These are phyloP conservation scores for Helichrysum umbraculigerum DNA, from an alignment of 129 eudicot species.

Conservation along the genomic window DNA sequence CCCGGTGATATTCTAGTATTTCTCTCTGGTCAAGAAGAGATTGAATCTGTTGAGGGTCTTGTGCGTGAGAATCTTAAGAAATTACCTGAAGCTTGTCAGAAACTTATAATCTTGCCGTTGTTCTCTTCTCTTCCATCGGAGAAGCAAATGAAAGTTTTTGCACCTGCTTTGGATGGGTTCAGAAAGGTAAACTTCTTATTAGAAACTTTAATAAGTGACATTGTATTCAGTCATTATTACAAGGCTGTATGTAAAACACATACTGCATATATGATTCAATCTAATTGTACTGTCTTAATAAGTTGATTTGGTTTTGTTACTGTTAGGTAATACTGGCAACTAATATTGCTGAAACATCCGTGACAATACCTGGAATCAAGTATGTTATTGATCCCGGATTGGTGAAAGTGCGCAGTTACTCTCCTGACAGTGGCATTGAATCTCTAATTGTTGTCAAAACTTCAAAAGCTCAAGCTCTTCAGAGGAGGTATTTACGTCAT, in stretches of 20 bases:
- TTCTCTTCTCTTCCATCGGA: constrained; percentile 96
- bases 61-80: constrained; percentile 64
- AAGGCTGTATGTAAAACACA: not conserved
- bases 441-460: constrained; percentile 77
- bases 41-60: constrained; percentile 87
- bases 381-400: constrained; percentile 96
- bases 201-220: not conserved
- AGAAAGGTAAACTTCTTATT: constrained; percentile 61
- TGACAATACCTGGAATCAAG: constrained; percentile 96
- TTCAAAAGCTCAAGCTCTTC: constrained; percentile 98
- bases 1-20: constrained; percentile 93
- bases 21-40: constrained; percentile 97
- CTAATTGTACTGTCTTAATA: not conserved
- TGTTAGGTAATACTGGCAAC: constrained; percentile 86
- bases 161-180: constrained; percentile 70
- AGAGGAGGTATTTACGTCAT: constrained; percentile 62
- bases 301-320: constrained; percentile 8
- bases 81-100: constrained; percentile 64
- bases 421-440: constrained; percentile 79
- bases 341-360: constrained; percentile 98
- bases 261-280: not conserved
- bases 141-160: constrained; percentile 82
- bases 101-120: constrained; percentile 61
- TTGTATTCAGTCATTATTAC: not conserved
- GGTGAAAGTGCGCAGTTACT: constrained; percentile 87